Base-by-base conservation (phyloP, 306 rosid species). In the Malus sylvestris region DNA sequence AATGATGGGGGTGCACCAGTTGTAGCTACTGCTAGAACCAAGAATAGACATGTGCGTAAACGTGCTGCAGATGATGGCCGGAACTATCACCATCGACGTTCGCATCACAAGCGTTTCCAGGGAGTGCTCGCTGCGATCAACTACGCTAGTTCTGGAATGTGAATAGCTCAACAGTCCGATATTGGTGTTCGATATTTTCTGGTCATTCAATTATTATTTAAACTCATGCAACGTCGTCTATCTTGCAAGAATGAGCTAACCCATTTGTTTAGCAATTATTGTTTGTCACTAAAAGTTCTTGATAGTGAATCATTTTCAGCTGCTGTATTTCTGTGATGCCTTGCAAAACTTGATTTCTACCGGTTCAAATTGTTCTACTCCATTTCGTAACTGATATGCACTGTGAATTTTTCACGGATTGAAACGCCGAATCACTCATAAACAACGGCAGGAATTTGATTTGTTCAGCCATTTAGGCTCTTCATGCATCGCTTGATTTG, bases 181-280 rank as follows among this genome's bases (percentile, higher is more conserved):
- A 76, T 59, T 23, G 76, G 76, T 78, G 57, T 78, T 78, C 74
- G 49, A 27, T 60, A 10, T 78, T 52, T 80, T 69, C 44, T 72
- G 69, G 70, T 81, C 72, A 65, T 79, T 83, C 60, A 60, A 42
- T 79, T 49, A 66, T 80, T 78, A 68, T 67, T 83, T 79, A 22
- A 46, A 79, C 78, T 67, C 16, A 62, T 79, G 76, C 46, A 79
- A 59, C 19, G 71, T 4, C 69, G 76, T 79, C 27, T 75, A 86
- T 81, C 69, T 38, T 68, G 78, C 74, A 78, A 57, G 79, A 80
- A 72, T 42, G 72, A 83, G 85, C 78, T 67, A 70, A 85, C 91
- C 89, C 91, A 81, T 72, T 84, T 83, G 71, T 83, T 86, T 79
- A 59, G 74, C 79, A 12, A 60, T 71, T 70, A 64, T 81, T 86